Evolutionary conservation across 805 yeast species (phyloP).

Genomic region (Candida ulmi): DNA sequence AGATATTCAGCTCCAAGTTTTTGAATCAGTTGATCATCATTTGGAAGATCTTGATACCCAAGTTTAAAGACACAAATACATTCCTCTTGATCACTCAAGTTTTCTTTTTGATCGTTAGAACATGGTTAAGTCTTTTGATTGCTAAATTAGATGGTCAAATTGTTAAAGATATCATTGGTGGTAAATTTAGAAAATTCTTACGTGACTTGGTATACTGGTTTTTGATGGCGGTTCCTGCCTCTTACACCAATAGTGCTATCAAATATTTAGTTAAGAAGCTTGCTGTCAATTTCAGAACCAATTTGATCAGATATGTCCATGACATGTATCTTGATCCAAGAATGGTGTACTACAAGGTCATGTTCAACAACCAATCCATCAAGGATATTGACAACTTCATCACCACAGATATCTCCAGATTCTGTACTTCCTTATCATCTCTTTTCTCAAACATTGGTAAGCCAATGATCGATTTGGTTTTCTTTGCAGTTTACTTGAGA

Average conservation of each 20-base stretch:
- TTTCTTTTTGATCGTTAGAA: constrained; percentile 68
- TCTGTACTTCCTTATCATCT: constrained; percentile 75
- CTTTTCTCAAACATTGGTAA: constrained; percentile 87
- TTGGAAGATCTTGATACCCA: constrained; percentile 81
- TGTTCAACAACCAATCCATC: constrained; percentile 40
- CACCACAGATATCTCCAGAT: constrained; percentile 77
- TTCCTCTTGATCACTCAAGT: constrained; percentile 65
- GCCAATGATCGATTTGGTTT: constrained; percentile 80
- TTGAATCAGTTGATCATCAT: constrained; percentile 68
- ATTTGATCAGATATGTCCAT: constrained; percentile 78
- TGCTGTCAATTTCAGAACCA: constrained; percentile 79
- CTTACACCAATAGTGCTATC: constrained; percentile 87
- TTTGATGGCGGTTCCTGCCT: constrained; percentile 85
- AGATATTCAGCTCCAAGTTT: constrained; percentile 53
- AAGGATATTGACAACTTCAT: constrained; percentile 77
- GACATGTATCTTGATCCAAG: constrained; percentile 80
- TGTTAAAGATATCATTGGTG: constrained; percentile 81
- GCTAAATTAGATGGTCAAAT: constrained; percentile 91
- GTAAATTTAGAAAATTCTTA: constrained; percentile 66
- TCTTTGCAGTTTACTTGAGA: constrained; percentile 78
- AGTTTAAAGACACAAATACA: constrained; percentile 59
- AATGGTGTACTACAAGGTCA: constrained; percentile 77
- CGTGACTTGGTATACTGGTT: constrained; percentile 85
- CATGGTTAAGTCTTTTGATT: constrained; percentile 80
- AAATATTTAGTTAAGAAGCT: constrained; percentile 71